phyloP scores from a whole-genome alignment of 2,329 filamentous ascomycete species.

The Hypoxylon sp. region DNA sequence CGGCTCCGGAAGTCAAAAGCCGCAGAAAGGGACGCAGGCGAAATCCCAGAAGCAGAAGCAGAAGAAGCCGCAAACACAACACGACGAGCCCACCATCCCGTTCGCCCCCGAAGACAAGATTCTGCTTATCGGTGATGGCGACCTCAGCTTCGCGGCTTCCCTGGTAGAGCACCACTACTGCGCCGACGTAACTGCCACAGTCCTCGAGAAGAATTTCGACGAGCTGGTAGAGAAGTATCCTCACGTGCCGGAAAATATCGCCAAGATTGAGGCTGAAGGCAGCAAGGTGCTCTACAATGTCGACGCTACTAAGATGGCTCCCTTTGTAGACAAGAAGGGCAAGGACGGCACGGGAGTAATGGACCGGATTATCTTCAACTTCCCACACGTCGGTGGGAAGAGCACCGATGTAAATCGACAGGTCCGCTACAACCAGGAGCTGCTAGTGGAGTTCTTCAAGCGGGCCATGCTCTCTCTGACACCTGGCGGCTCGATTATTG shows the following conservation, averaged over 20 bases:
- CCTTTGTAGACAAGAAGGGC: slow-evolving; percentile 62
- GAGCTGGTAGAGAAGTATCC: slow-evolving; percentile 82
- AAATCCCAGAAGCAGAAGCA: slow-evolving; percentile 36
- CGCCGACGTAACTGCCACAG: slow-evolving; percentile 77
- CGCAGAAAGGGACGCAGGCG: slow-evolving; percentile 23
- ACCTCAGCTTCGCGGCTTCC: slow-evolving; percentile 82
- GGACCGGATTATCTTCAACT: slow-evolving; percentile 93
- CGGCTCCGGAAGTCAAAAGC: slow-evolving; percentile 19
- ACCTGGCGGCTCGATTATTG: slow-evolving; percentile 75
- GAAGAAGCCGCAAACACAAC: slow-evolving; percentile 49
- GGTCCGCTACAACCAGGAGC: slow-evolving; percentile 89
- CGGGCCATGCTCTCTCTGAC: slow-evolving; percentile 67
- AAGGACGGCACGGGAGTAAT: slow-evolving; percentile 61
- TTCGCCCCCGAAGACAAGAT: slow-evolving; percentile 78
- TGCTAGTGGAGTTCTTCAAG: slow-evolving; percentile 78
- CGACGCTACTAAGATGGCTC: slow-evolving; percentile 76
- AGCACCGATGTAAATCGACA: slow-evolving; percentile 95
- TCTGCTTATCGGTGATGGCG: slow-evolving; percentile 83
- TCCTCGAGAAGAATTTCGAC: slow-evolving; percentile 70
- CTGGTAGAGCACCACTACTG: slow-evolving; percentile 77
- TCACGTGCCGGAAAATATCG: slow-evolving; percentile 73
- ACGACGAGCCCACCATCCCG: slow-evolving; percentile 71
- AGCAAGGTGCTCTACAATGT: slow-evolving; percentile 71
- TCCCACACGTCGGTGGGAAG: slow-evolving; percentile 94
- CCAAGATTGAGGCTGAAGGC: slow-evolving; percentile 64